Conservation (phyloP, 2,329 filamentous ascomycete species). For the Chrysoporthe deuterocubensis region DNA sequence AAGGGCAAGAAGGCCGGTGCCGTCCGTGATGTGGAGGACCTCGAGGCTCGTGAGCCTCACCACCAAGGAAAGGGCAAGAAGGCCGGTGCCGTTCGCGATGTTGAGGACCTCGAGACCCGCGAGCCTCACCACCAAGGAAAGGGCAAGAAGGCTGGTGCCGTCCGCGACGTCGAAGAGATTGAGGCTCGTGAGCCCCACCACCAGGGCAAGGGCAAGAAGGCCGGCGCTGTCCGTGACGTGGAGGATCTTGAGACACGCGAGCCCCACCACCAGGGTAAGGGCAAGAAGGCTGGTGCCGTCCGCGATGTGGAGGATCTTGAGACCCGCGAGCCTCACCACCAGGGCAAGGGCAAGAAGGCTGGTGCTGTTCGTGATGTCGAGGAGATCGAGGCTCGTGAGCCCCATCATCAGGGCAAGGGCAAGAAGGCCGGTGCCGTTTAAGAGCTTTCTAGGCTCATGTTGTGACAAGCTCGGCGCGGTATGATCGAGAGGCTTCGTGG, state of each 20-base stretch:
- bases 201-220: constrained; percentile 25
- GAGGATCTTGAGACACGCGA: constrained; percentile 9
- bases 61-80: constrained; percentile 22
- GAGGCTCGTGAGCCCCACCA: constrained; percentile 34
- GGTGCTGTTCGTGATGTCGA: background rate
- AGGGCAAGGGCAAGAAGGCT: constrained; percentile 23
- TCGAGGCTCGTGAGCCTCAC: constrained; percentile 23
- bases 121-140: constrained; percentile 31
- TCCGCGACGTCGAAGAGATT: background rate
- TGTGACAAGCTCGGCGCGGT: background rate
- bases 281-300: constrained; percentile 20
- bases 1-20: constrained; percentile 20
- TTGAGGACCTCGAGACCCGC: constrained; percentile 10
- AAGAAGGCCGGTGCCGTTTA: background rate
- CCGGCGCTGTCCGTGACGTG: constrained; percentile 23
- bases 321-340: constrained; percentile 23
- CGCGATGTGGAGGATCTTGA: constrained; percentile 12
- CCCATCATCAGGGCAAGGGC: constrained; percentile 32
- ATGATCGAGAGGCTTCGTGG: background rate
- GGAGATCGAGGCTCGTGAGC: constrained; percentile 30
- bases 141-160: constrained; percentile 8
- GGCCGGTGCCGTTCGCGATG: constrained; percentile 14
- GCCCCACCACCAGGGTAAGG: constrained; percentile 10
- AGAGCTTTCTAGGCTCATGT: background rate
- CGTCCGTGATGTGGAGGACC: constrained; percentile 13